Conservation (phyloP, 768 basidiomycete species). For the Phylloporus arenicola region DNA sequence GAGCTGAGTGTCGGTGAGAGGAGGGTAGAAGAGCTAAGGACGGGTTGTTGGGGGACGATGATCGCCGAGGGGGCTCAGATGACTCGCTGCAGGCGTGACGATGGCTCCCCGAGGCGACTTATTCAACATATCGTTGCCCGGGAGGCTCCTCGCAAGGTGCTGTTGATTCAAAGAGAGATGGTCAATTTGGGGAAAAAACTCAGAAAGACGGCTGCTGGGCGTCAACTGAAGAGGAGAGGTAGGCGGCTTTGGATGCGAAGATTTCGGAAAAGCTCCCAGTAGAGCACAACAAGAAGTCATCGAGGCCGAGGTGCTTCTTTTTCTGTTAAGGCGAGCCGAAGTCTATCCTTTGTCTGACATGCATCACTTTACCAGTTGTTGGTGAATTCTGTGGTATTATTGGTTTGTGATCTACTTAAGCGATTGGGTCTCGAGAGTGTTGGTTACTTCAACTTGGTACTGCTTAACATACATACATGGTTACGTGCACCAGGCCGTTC, state of each 20-base stretch:
- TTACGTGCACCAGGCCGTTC: too few species aligned
- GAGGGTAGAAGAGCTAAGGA: slow-evolving; percentile 10
- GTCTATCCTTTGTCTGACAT: too few species aligned
- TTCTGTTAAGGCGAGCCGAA: too few species aligned
- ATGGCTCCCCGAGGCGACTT: not conserved
- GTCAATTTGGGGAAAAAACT: not conserved
- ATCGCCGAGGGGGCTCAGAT: not conserved
- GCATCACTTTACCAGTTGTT: too few species aligned
- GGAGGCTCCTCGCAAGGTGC: not conserved
- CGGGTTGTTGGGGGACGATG: slow-evolving; percentile 8
- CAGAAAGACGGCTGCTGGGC: not conserved
- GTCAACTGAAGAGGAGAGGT: not conserved
- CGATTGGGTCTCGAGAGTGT: too few species aligned
- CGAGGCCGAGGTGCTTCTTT: too few species aligned
- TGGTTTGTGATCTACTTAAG: too few species aligned
- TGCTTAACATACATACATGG: too few species aligned
- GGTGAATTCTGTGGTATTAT: not conserved
- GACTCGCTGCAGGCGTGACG: not conserved
- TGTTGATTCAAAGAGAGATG: not conserved
- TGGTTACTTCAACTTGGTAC: too few species aligned
- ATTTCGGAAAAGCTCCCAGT: not conserved
- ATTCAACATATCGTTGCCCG: not conserved
- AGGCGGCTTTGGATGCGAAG: not conserved
- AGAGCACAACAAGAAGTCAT: too few species aligned
- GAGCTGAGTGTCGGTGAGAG: slow-evolving; percentile 13